Conservation (phyloP, 2,329 filamentous ascomycete species). For the Xylariales sp. region DNA sequence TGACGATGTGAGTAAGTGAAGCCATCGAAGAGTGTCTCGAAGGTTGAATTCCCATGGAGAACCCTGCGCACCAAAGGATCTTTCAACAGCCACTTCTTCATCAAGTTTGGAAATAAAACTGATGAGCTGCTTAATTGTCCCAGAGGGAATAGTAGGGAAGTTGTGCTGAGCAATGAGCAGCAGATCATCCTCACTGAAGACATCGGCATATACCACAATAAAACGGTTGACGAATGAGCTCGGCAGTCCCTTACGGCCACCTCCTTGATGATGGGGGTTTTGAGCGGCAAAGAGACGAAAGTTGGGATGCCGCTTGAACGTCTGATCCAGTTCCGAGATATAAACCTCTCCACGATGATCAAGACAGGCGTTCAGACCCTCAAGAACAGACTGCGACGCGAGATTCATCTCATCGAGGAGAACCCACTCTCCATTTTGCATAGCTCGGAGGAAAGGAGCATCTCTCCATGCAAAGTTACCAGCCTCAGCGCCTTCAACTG, state of each 20-base stretch:
- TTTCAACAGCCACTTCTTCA: slow-evolving; percentile 58
- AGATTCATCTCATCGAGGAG: slow-evolving; percentile 98
- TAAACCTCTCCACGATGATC: slow-evolving; percentile 96
- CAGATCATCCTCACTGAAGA: slow-evolving; percentile 78
- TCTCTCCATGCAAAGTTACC: slow-evolving; percentile 95
- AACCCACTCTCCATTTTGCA: slow-evolving; percentile 97
- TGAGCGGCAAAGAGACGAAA: slow-evolving; percentile 97
- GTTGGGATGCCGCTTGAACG: slow-evolving; percentile 81
- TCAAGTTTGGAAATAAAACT: slow-evolving; percentile 79
- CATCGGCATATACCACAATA: slow-evolving; percentile 93
- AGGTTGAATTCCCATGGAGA: slow-evolving; percentile 96
- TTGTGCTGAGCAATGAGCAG: slow-evolving; percentile 75
- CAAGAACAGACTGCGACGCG: slow-evolving; percentile 92
- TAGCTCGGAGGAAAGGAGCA: slow-evolving; percentile 89
- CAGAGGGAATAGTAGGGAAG: slow-evolving; percentile 59
- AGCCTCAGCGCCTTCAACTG: slow-evolving; percentile 84
- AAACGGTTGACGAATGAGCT: slow-evolving; percentile 98
- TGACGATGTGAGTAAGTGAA: slow-evolving; percentile 62
- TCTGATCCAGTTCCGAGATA: slow-evolving; percentile 89
- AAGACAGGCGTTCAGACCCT: slow-evolving; percentile 92
- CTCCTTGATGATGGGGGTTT: slow-evolving; percentile 95
- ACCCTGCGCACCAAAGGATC: slow-evolving; percentile 56
- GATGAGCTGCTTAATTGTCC: slow-evolving; percentile 65
- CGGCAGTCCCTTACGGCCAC: slow-evolving; percentile 89
- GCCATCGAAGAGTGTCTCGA: slow-evolving; percentile 84